Evolutionary conservation across 2,329 filamentous ascomycete species (phyloP).

Genomic region (Chlorencoelia australis): DNA sequence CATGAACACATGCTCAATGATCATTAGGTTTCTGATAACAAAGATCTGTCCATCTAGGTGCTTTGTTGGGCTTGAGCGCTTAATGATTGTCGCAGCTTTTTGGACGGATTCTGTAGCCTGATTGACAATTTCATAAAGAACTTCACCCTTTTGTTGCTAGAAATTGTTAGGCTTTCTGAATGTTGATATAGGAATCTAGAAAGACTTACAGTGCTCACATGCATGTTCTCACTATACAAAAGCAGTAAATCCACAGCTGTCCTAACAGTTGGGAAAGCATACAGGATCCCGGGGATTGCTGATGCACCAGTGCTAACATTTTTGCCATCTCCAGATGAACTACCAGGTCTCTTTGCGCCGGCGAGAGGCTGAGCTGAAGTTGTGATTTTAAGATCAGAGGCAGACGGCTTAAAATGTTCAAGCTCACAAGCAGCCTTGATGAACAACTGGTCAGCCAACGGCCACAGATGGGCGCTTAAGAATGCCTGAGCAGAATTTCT

Average conservation of each 20-base stretch:
- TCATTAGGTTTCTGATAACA: conserved; percentile 85
- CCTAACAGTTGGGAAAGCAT: conserved; percentile 48
- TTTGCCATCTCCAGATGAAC: conserved; percentile 3
- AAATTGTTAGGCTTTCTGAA: conserved; percentile 12
- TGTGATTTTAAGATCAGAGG: conserved; percentile 18
- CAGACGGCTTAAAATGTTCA: conserved; percentile 22
- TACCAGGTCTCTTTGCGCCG: not conserved
- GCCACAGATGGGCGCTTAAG: conserved; percentile 24
- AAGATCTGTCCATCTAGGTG: conserved; percentile 78
- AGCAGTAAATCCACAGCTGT: conserved; percentile 47
- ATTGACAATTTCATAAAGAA: conserved; percentile 75
- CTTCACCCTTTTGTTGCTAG: conserved; percentile 33
- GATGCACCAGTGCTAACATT: conserved; percentile 31
- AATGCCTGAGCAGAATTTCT: conserved; percentile 19
- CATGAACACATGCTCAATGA: conserved; percentile 91
- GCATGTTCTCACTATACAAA: conserved; percentile 42
- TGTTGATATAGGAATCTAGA: not conserved
- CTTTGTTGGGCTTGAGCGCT: conserved; percentile 42
- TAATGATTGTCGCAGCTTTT: conserved; percentile 62
- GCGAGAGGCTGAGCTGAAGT: not conserved
- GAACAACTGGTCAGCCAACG: conserved; percentile 23
- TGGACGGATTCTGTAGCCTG: conserved; percentile 80
- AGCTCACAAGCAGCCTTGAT: conserved; percentile 24
- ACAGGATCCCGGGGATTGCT: conserved; percentile 43
- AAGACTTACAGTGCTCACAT: conserved; percentile 24